phyloP scores from a whole-genome alignment of 2,329 filamentous ascomycete species.

The Microdochium bolleyi region DNA sequence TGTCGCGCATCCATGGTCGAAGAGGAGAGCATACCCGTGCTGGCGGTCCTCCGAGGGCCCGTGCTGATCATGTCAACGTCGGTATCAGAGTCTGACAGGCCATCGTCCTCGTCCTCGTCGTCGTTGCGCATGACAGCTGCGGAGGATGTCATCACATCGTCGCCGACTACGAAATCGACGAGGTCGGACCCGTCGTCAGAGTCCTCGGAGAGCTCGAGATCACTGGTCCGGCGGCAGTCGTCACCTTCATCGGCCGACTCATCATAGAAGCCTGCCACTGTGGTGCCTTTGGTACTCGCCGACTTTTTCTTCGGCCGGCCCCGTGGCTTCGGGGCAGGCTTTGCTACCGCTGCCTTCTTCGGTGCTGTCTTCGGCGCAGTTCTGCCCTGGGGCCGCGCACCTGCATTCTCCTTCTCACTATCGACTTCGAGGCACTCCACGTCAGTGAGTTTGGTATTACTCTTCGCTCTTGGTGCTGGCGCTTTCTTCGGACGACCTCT shows the following conservation, averaged over 20 bases:
- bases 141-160: conserved; percentile 19
- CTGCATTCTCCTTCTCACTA: neutral
- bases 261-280: conserved; percentile 13
- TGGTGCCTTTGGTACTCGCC: neutral
- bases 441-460: neutral
- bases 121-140: conserved; percentile 6
- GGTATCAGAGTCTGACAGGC: neutral
- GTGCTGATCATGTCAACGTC: neutral
- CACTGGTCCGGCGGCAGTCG: conserved; percentile 24
- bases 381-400: neutral
- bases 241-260: conserved; percentile 24
- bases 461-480: neutral
- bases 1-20: conserved; percentile 6
- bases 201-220: conserved; percentile 25
- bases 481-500: conserved; percentile 6
- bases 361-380: conserved; percentile 2
- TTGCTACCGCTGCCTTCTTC: conserved; percentile 6
- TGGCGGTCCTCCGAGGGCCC: neutral
- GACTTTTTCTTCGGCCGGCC: conserved; percentile 9
- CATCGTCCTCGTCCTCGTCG: conserved; percentile 8
- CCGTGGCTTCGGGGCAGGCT: conserved; percentile 5
- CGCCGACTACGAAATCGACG: conserved; percentile 20
- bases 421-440: neutral
- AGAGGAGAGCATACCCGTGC: neutral
- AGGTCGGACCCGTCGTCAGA: conserved; percentile 22